These are phyloP conservation scores for Hapsidospora chrysogenum DNA, from an alignment of 495 filamentous ascomycete genomes.

Conservation along the genomic window DNA sequence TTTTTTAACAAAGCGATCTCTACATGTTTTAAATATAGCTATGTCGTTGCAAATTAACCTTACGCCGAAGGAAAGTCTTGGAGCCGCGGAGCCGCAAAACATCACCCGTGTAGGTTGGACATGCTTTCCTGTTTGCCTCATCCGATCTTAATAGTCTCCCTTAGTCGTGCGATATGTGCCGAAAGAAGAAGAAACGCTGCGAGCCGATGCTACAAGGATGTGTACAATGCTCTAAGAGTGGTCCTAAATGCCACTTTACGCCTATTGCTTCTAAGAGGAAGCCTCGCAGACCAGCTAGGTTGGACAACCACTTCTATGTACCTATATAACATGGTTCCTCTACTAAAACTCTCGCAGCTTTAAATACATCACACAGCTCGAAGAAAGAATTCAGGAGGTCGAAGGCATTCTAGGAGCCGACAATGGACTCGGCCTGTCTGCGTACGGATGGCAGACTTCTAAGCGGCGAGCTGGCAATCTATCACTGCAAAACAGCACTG, in stretches of 20 bases:
- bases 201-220: constrained; percentile 1
- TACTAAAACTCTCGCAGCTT: constrained; percentile 1
- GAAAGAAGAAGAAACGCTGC: constrained; percentile 3
- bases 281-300: constrained; percentile 4
- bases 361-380: constrained; percentile 3
- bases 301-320: not conserved
- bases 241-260: constrained; percentile 2
- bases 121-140: not conserved
- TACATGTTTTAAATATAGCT: not conserved
- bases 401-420: constrained; percentile 1
- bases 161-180: constrained; percentile 2
- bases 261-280: constrained; percentile 2
- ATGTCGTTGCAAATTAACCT: not conserved
- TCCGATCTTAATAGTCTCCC: not conserved
- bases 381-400: constrained; percentile 1
- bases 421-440: not conserved
- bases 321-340: not conserved
- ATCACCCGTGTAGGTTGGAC: not conserved
- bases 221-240: not conserved
- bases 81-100: not conserved
- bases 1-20: not conserved
- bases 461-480: no score
- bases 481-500: no score
- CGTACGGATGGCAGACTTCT: not conserved
- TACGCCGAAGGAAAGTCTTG: not conserved